Evolutionary conservation across 306 rosid species (phyloP).

Genomic region (Dryas octopetala): DNA sequence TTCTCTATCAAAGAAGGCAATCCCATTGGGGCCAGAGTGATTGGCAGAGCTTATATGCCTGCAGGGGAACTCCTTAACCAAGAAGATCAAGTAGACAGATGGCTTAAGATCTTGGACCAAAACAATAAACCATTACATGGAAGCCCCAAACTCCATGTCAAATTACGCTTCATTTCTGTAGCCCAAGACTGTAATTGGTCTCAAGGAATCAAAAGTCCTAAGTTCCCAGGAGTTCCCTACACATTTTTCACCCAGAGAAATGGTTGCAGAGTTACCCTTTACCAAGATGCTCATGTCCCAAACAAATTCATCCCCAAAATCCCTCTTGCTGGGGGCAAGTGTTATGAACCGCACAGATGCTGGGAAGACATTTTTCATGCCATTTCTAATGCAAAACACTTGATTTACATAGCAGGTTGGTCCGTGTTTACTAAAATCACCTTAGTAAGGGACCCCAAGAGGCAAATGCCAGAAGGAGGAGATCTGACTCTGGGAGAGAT

Average conservation of each 20-base stretch:
- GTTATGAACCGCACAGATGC: constrained; percentile 37
- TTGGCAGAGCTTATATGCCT: constrained; percentile 45
- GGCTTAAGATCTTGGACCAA: constrained; percentile 34
- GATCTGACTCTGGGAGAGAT: constrained; percentile 47
- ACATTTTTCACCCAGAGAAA: constrained; percentile 45
- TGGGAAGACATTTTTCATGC: constrained; percentile 59
- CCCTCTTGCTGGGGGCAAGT: constrained; percentile 27
- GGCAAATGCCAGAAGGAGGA: constrained; percentile 29
- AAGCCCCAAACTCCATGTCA: constrained; percentile 36
- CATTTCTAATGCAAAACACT: constrained; percentile 41
- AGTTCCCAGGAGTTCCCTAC: constrained; percentile 45
- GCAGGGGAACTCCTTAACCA: constrained; percentile 30
- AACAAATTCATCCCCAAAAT: constrained; percentile 32
- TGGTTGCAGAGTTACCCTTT: constrained; percentile 51
- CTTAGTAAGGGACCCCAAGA: constrained; percentile 35
- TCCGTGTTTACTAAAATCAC: constrained; percentile 42
- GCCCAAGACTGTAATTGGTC: constrained; percentile 38
- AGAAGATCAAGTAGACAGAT: constrained; percentile 32
- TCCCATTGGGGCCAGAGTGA: constrained; percentile 36
- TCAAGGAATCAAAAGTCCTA: constrained; percentile 32
- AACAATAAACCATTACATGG: constrained; percentile 27
- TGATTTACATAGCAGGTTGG: constrained; percentile 56
- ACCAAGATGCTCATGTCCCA: constrained; percentile 56
- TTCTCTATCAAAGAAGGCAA: constrained; percentile 45
- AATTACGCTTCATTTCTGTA: constrained; percentile 26